Evolutionary conservation across 2,329 filamentous ascomycete species (phyloP), one percentile per base, ranked within the genome.

Genomic region (Alternaria solani): DNA sequence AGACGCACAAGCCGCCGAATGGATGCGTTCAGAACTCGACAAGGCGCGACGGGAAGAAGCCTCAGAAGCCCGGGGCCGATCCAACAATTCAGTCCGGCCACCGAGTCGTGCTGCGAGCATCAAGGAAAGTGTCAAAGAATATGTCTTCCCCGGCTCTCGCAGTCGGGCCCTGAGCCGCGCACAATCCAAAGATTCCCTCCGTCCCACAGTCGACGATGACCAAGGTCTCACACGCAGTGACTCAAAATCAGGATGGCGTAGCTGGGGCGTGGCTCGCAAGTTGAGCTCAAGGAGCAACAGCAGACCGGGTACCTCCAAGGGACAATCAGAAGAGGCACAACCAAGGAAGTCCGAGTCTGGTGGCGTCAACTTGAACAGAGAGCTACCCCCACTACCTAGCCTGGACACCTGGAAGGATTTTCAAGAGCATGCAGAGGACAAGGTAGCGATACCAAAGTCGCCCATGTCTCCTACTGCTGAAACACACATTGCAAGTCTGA

Each of bases 321-420:
- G 72, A 30, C 70, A 69, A 18, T 57, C 65, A 23, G 68, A 64
- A 18, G 68, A 72, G 20, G 73, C 75, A 23, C 63, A 62, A 26
- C 51, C 67, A 12, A 74, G 67, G 55, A 78, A 76, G 53, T 49
- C 66, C 3, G 74, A 76, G 28, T 48, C 57, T 8, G 44, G 51
- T 12, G 38, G 44, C 2, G 57, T 82, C 58, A 79, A 84, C 54
- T 72, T 84, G 32, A 84, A 84, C 65, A 71, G 81, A 56, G 81
- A 83, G 59, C 68, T 84, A 25, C 82, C 82, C 34, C 82, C 82
- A 4, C 63, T 84, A 11, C 82, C 82, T 7, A 78, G 81, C 48
- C 71, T 84, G 6, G 81, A 83, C 57, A 76, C 70, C 4, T 78
- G 76, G 76, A 75, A 74, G 49, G 68, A 75, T 14, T 57, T 58